Conservation (phyloP, 768 basidiomycete genomes). For the Collybiopsis luxurians region DNA sequence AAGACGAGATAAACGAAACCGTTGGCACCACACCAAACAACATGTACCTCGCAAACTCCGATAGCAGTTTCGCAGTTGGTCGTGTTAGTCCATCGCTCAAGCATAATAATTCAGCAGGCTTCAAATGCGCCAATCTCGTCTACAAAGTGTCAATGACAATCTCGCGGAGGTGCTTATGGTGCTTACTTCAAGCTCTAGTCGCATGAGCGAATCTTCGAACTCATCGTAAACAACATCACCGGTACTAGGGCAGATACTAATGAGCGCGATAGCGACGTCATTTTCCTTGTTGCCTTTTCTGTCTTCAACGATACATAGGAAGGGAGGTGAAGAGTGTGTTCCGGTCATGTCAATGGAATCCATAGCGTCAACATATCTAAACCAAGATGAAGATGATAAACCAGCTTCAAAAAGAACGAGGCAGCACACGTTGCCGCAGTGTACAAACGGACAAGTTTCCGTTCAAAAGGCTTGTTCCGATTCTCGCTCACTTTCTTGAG, state of each 20-base stretch:
- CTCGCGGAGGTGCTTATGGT: not conserved
- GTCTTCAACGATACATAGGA: constrained; percentile 78
- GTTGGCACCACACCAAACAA: not conserved
- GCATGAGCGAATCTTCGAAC: constrained; percentile 81
- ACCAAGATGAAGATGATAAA: not conserved
- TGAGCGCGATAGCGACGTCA: constrained; percentile 60
- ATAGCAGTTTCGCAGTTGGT: constrained; percentile 73
- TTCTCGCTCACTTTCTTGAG: constrained; percentile 83
- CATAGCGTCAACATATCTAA: constrained; percentile 82
- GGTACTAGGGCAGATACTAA: constrained; percentile 81
- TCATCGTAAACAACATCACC: constrained; percentile 95
- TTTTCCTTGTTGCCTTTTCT: constrained; percentile 20
- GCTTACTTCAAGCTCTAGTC: constrained; percentile 83
- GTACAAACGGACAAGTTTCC: constrained; percentile 74
- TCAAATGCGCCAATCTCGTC: constrained; percentile 85
- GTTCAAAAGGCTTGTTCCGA: constrained; percentile 67
- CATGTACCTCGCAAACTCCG: constrained; percentile 62
- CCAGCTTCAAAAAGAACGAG: constrained; percentile 2
- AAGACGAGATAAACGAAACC: constrained; percentile 4
- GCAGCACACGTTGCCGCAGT: constrained; percentile 80
- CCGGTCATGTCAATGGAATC: constrained; percentile 64
- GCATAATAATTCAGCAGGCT: constrained; percentile 79
- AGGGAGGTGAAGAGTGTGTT: constrained; percentile 53
- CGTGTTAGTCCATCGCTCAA: constrained; percentile 57
- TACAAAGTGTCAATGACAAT: constrained; percentile 25